phyloP scores from a whole-genome alignment of 306 rosid genomes.

The Leucaena leucocephala region DNA sequence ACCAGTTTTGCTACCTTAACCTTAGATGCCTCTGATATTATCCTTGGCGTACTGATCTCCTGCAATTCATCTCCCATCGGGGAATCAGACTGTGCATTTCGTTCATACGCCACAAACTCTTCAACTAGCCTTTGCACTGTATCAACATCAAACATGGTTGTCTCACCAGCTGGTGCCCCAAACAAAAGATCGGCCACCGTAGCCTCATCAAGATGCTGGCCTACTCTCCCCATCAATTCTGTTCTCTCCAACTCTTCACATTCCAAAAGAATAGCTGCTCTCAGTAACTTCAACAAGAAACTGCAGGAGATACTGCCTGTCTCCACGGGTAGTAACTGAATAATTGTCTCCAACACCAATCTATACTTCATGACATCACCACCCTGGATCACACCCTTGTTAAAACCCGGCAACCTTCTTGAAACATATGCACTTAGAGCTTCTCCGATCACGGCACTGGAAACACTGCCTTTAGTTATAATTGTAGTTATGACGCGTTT shows the following conservation, averaged over 20 bases:
- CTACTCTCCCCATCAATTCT: conserved; percentile 64
- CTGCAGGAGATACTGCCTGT: conserved; percentile 57
- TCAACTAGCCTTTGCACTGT: conserved; percentile 78
- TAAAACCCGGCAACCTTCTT: conserved; percentile 71
- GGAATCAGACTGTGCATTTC: conserved; percentile 46
- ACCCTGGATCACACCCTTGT: conserved; percentile 65
- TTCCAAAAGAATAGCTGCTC: conserved; percentile 57
- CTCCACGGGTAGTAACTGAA: conserved; percentile 62
- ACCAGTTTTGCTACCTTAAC: conserved; percentile 77
- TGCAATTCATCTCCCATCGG: conserved; percentile 62
- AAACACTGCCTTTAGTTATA: conserved; percentile 57
- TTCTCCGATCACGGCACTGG: conserved; percentile 71
- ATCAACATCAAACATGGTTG: conserved; percentile 56
- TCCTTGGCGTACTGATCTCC: conserved; percentile 65
- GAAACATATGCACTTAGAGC: conserved; percentile 77
- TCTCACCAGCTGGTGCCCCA: conserved; percentile 51
- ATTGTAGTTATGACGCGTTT: conserved; percentile 65
- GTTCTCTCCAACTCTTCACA: conserved; percentile 60
- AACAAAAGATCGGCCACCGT: conserved; percentile 70
- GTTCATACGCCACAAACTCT: conserved; percentile 60
- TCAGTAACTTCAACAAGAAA: conserved; percentile 72
- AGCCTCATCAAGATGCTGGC: conserved; percentile 83
- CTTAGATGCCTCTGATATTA: conserved; percentile 63
- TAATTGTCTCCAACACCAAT: conserved; percentile 65
- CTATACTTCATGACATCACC: conserved; percentile 62